Base-by-base conservation (phyloP, 1,284 basidiomycete genomes). In the Sporisorium scitamineum region DNA sequence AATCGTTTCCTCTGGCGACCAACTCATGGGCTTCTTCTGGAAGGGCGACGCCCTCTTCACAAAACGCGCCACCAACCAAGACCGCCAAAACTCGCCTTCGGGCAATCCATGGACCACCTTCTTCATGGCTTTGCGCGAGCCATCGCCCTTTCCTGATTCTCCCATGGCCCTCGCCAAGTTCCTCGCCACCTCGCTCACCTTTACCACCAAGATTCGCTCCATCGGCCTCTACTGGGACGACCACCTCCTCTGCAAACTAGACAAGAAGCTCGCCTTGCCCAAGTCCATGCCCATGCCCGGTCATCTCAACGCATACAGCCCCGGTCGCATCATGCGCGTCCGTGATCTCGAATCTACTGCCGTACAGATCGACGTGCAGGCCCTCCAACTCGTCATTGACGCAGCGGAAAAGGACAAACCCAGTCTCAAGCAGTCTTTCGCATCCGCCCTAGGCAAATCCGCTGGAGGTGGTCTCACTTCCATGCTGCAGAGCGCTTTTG, bases 21-120 rank as follows among this genome's bases (percentile, higher is more conserved):
- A 94, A 52, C 80, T 87, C 54, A 97, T 97, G 94, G 93, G 92
- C 2, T 98, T 99, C 85, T 93, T 97, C 85, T 99, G 95, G 95
- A 95, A 95, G 47, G 82, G 79, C 34, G 84, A 85, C 37, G 70
- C 80, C 14, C 84, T 85, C 54, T 82, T 66, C 52, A 81, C 80
- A 37, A 73, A 77, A 26, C 74, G 79, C 9, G 82, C 83, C 29
- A 78, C 63, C 53, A 73, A 72, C 48, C 59, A 75, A 8, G 32
- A 65, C 13, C 54, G 60, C 24, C 72, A 82, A 16, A 50, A 42
- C 14, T 78, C 82, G 6, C 64, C 70, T 14, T 61, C 58, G 7
- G 80, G 81, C 61, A 67, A 87, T 29, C 87, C 88, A 13, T 97
- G 94, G 94, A 97, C 96, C 4, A 90, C 91, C 0, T 97, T 99